Percentiles rank a stretch among this genome's conserved stretches.
Conservation (phyloP, 306 rosid species). For the Adenanthera pavonina region DNA sequence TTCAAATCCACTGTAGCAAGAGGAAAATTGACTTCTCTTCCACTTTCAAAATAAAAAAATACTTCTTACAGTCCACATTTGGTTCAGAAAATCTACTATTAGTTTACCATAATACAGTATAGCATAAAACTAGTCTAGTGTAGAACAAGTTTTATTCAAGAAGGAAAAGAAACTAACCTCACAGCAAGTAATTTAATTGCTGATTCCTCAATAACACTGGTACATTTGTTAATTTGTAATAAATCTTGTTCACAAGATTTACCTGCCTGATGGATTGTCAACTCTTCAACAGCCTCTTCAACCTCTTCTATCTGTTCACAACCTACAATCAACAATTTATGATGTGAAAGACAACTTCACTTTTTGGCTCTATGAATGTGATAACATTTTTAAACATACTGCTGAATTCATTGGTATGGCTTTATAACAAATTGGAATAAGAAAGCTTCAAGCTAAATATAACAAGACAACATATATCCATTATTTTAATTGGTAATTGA, state of each 20-base stretch:
- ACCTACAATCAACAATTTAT: constrained; percentile 41
- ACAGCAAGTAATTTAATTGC: constrained; percentile 73
- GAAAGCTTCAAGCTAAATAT: constrained; percentile 2
- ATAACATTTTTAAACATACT: constrained; percentile 28
- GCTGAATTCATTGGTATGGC: constrained; percentile 12
- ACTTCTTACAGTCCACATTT: neutral
- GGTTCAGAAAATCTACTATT: constrained; percentile 26
- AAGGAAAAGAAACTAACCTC: constrained; percentile 55
- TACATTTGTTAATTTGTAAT: constrained; percentile 43
- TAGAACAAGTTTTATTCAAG: constrained; percentile 3
- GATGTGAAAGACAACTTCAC: constrained; percentile 32
- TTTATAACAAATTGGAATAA: neutral
- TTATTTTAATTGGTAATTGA: neutral
- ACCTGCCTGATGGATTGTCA: constrained; percentile 41
- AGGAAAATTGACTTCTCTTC: neutral
- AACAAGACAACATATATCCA: neutral
- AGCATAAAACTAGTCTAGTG: constrained; percentile 5
- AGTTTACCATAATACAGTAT: neutral
- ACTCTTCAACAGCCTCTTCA: constrained; percentile 52
- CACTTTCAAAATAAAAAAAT: constrained; percentile 29
- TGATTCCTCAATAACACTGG: constrained; percentile 61
- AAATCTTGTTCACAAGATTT: constrained; percentile 41
- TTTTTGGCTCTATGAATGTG: constrained; percentile 3
- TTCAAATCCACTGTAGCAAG: neutral
- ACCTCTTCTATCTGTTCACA: constrained; percentile 55